Conservation (phyloP, 306 rosid genomes). For the Senna siamea region DNA sequence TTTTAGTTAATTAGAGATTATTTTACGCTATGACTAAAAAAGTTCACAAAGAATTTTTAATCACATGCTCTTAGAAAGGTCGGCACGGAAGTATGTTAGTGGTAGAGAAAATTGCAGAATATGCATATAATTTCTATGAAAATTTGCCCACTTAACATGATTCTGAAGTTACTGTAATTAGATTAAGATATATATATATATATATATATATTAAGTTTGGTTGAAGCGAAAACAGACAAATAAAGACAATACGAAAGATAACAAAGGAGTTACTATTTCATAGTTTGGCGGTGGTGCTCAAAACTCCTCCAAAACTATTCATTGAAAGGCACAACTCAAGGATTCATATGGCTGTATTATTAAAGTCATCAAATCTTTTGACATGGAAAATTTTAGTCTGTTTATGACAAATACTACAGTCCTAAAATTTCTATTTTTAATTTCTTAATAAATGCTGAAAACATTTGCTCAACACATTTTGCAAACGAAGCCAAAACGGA, state of each 20-base stretch:
- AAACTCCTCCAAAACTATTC: background rate
- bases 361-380: background rate
- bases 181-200: too few relatives aligned
- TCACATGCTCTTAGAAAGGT: too few relatives aligned
- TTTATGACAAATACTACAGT: background rate
- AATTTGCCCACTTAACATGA: too few relatives aligned
- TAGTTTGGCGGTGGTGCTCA: background rate
- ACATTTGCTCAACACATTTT: background rate
- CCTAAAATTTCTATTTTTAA: background rate
- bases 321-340: background rate
- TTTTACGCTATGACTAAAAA: too few relatives aligned
- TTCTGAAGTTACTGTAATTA: too few relatives aligned
- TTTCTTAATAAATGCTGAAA: background rate
- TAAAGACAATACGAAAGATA: background rate
- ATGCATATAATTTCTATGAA: too few relatives aligned
- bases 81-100: too few relatives aligned
- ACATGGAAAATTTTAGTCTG: background rate
- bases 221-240: background rate
- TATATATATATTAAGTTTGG: too few relatives aligned
- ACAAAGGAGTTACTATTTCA: background rate
- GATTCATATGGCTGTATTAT: background rate
- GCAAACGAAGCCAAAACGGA: conserved; percentile 51
- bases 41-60: too few relatives aligned
- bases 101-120: too few relatives aligned
- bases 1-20: too few relatives aligned